A percentile compares a stretch with the other conserved stretches of the same genome.
Evolutionary conservation across 1,139 yeast species (phyloP).

Genomic region (Geotrichum bryndzae): DNA sequence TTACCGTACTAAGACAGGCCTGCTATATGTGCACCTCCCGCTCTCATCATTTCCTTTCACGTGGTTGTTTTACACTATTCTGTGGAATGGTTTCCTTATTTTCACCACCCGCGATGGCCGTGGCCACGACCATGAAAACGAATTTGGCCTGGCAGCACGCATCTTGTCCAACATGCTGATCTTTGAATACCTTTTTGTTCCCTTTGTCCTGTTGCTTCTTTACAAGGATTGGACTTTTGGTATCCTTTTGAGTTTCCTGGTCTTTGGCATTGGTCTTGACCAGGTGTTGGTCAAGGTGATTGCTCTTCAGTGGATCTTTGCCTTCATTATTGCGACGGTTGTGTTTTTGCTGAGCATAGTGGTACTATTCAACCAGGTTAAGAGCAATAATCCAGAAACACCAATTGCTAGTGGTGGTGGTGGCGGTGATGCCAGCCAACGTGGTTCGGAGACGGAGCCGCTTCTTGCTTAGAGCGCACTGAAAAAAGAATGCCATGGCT

Average conservation of each 20-base stretch:
- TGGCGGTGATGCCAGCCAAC: background rate
- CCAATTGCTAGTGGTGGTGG: slow-evolving; percentile 3
- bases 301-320: slow-evolving; percentile 83
- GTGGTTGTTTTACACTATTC: slow-evolving; percentile 65
- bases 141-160: slow-evolving; percentile 46
- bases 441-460: slow-evolving; percentile 24
- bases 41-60: slow-evolving; percentile 63
- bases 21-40: slow-evolving; percentile 58
- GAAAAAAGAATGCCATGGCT: slow-evolving; percentile 35
- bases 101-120: slow-evolving; percentile 40
- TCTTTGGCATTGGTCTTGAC: slow-evolving; percentile 61
- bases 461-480: slow-evolving; percentile 32
- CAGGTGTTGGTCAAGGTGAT: slow-evolving; percentile 62
- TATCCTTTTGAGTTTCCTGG: slow-evolving; percentile 49
- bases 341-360: slow-evolving; percentile 47
- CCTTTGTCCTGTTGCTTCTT: slow-evolving; percentile 49
- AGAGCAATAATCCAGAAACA: slow-evolving; percentile 13
- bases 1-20: slow-evolving; percentile 47
- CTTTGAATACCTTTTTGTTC: slow-evolving; percentile 72
- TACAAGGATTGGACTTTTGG: slow-evolving; percentile 72
- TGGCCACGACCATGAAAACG: slow-evolving; percentile 36
- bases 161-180: slow-evolving; percentile 64
- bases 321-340: slow-evolving; percentile 54
- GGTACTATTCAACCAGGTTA: slow-evolving; percentile 26
- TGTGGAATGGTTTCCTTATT: slow-evolving; percentile 80